phyloP scores from a whole-genome alignment of 2,329 filamentous ascomycete genomes.

The Emergomyces orientalis region DNA sequence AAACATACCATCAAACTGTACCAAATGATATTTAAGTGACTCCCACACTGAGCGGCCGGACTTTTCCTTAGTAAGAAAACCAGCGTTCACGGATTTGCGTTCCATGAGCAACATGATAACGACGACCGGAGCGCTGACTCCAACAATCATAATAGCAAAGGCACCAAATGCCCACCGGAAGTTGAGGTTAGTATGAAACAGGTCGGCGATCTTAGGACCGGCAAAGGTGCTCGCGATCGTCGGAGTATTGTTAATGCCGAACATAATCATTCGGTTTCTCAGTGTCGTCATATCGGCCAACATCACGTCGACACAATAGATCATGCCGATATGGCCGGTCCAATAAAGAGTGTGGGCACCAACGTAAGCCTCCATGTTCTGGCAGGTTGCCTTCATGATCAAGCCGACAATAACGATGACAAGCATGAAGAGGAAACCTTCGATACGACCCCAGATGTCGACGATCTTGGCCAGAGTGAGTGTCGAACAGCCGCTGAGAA shows the following conservation, averaged over 20 bases:
- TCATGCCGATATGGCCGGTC: constrained; percentile 46
- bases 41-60: neutral
- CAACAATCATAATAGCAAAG: constrained; percentile 52
- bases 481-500: constrained; percentile 47
- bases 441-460: constrained; percentile 50
- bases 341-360: constrained; percentile 39
- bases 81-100: constrained; percentile 39
- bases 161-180: constrained; percentile 57
- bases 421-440: constrained; percentile 43
- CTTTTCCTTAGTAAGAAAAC: neutral
- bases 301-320: constrained; percentile 49
- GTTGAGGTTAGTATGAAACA: constrained; percentile 42
- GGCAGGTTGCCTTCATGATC: constrained; percentile 36
- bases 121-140: constrained; percentile 47
- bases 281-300: constrained; percentile 53
- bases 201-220: constrained; percentile 42
- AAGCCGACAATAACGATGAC: constrained; percentile 32
- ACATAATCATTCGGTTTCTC: constrained; percentile 49
- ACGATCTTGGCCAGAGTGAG: constrained; percentile 51
- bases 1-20: neutral
- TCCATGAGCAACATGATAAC: constrained; percentile 46
- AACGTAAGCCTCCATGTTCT: constrained; percentile 10
- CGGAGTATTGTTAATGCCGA: constrained; percentile 47
- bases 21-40: neutral
- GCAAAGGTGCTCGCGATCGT: constrained; percentile 36